Conservation (phyloP, 179 eudicot species). For the Amaranthus tricolor region DNA sequence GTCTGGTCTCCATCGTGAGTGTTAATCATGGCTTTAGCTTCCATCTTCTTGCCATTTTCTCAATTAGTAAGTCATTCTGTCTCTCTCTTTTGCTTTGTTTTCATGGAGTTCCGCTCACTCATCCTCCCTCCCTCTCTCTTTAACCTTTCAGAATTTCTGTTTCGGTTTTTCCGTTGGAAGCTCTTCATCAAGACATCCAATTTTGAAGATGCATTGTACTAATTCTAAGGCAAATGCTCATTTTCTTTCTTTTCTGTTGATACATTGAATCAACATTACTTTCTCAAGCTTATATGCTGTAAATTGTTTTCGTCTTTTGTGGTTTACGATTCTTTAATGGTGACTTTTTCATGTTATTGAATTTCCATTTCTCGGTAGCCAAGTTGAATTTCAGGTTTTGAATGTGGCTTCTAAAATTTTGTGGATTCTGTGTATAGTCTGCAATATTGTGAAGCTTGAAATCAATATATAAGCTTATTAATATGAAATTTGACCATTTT, state of each 20-base stretch:
- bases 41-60: neutral
- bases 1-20: too few relatives aligned
- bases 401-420: too few relatives aligned
- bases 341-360: neutral
- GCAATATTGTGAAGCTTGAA: neutral
- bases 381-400: neutral
- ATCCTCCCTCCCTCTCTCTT: neutral
- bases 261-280: neutral
- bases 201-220: neutral
- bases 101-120: neutral
- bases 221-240: slow-evolving; percentile 16
- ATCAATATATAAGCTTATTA: neutral
- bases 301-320: neutral
- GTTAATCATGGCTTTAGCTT: neutral
- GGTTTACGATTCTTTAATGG: neutral
- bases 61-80: slow-evolving; percentile 10
- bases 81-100: neutral
- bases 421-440: too few relatives aligned
- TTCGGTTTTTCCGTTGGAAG: neutral
- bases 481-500: neutral
- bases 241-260: neutral
- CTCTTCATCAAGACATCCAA: slow-evolving; percentile 8
- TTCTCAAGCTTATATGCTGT: neutral
- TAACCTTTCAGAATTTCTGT: slow-evolving; percentile 12
- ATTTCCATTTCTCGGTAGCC: neutral